These are phyloP conservation scores for Tagetes patula DNA, from an alignment of 129 eudicot genomes.

Conservation along the genomic window DNA sequence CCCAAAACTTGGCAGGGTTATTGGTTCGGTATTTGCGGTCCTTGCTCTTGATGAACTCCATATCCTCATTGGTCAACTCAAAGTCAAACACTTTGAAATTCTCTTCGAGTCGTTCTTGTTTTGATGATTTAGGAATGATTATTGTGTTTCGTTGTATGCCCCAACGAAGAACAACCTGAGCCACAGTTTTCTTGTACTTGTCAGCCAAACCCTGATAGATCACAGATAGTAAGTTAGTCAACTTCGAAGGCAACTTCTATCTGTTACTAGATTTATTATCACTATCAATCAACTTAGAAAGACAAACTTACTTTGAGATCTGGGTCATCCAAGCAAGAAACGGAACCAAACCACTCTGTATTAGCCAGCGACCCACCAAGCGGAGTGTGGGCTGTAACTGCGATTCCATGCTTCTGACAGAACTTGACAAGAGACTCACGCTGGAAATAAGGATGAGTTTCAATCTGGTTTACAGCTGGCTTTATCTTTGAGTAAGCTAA, in stretches of 20 bases:
- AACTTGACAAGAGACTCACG: conserved; percentile 89
- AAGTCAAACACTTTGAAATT: conserved; percentile 72
- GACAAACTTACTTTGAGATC: conserved; percentile 59
- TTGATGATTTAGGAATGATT: conserved; percentile 87
- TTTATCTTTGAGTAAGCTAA: conserved; percentile 78
- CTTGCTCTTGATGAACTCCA: conserved; percentile 62
- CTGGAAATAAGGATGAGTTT: conserved; percentile 90
- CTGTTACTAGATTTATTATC: too few species aligned
- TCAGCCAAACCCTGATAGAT: conserved; percentile 55
- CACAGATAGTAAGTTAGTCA: neutral
- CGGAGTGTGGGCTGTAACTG: conserved; percentile 89
- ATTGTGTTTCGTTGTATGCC: conserved; percentile 81
- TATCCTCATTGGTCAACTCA: conserved; percentile 73
- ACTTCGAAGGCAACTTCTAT: neutral
- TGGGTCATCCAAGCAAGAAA: conserved; percentile 83
- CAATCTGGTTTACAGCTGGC: conserved; percentile 93
- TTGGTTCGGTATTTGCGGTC: conserved; percentile 75
- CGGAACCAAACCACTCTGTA: conserved; percentile 81
- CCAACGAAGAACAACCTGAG: conserved; percentile 89
- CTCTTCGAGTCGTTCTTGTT: conserved; percentile 65
- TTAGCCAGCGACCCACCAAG: conserved; percentile 82
- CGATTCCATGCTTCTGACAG: conserved; percentile 81
- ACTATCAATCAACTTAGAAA: neutral
- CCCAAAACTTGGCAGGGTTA: conserved; percentile 87
- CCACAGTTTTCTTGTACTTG: conserved; percentile 73